Evolutionary conservation across 2,329 filamentous ascomycete species (phyloP).

Genomic region (Gaeumannomyces tritici): DNA sequence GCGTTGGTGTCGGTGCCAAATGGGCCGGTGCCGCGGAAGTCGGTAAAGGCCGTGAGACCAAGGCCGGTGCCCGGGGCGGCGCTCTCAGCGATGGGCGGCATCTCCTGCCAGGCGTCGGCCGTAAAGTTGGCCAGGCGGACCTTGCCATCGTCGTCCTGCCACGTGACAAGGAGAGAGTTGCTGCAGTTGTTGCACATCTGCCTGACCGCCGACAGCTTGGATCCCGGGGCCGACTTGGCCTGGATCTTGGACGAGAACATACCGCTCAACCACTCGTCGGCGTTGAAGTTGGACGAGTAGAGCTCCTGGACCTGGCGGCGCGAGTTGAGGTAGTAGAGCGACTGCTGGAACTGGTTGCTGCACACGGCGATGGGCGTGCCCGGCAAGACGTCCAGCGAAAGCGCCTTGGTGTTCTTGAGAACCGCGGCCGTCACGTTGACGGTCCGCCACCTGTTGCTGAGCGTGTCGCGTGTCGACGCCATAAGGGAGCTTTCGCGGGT

Average conservation of each 20-base stretch:
- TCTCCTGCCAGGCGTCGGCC: not conserved
- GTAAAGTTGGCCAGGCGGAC: conserved; percentile 1
- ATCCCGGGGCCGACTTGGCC: not conserved
- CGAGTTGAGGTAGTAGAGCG: conserved; percentile 2
- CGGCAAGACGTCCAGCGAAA: not conserved
- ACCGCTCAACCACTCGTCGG: not conserved
- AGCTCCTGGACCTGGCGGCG: conserved; percentile 1
- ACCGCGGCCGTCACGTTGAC: not conserved
- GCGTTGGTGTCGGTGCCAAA: conserved; percentile 1
- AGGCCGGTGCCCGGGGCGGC: conserved; percentile 1
- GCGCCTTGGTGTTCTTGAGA: not conserved
- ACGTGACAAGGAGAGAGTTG: not conserved
- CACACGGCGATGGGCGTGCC: not conserved
- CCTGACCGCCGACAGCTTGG: not conserved
- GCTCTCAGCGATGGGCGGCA: not conserved
- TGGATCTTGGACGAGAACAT: not conserved
- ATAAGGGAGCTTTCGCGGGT: not conserved
- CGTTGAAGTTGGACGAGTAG: not conserved
- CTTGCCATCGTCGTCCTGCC: not conserved
- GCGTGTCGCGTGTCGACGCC: not conserved
- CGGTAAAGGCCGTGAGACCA: not conserved
- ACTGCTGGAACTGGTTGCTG: not conserved
- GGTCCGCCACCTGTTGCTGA: not conserved
- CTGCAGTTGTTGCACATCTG: not conserved
- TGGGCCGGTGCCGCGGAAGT: not conserved